Evolutionary conservation across 1,284 basidiomycete species (phyloP), one percentile per base, ranked within the genome.

Genomic region (Irpex lacteus): DNA sequence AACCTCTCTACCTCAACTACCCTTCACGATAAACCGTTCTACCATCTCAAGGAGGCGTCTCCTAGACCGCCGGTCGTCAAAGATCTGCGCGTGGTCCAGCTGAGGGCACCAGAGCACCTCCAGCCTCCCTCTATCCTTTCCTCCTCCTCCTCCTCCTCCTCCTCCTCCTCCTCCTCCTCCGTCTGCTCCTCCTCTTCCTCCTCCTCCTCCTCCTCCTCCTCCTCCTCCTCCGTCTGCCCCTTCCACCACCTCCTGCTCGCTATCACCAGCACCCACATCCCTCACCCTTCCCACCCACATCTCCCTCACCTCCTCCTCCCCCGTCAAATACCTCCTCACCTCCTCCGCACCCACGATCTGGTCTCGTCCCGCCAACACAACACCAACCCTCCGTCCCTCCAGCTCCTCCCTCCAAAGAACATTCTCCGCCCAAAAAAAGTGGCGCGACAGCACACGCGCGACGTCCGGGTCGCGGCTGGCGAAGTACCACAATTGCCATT

Each of bases 401-500:
- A 89, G 65, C 59, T 89, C 88, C 56, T 86, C 86, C 67, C 77
- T 81, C 82, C 85, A 90, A 15, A 89, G 67, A 4, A 86, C 76
- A 50, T 82, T 85, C 69, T 89, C 82, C 21, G 78, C 72, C 88
- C 88, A 89, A 70, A 88, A 89, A 71, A 90, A 89, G 60, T 85
- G 80, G 1, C 88, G 75, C 7, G 80, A 76, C 9, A 90, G 78
- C 32, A 84, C 80, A 5, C 85, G 79, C 53, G 86, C 80, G 54
- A 88, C 79, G 70, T 90, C 88, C 8, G 85, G 76, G 66, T 90
- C 88, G 7, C 82, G 81, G 59, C 82, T 83, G 18, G 87, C 81
- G 67, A 90, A 89, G 70, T 86, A 90, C 85, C 86, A 89, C 63
- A 89, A 68, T 73, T 87, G 78, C 85, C 86, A 88, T 67, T 89